phyloP scores from a whole-genome alignment of 78 protist genomes.

The Anaeramoeba ignava region DNA sequence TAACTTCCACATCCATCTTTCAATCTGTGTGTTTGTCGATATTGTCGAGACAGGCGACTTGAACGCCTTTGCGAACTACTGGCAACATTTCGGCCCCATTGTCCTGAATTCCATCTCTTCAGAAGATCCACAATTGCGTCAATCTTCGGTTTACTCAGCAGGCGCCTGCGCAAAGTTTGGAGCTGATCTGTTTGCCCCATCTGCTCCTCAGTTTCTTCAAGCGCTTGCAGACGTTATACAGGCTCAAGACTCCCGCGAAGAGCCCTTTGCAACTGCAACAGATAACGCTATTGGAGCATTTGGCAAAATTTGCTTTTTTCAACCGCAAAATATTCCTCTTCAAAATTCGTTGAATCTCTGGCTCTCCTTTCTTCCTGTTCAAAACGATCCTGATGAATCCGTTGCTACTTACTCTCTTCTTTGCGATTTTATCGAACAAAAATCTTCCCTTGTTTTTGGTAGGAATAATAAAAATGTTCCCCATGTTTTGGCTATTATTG shows the following conservation, averaged over 20 bases:
- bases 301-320: not conserved
- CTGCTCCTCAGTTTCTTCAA: not conserved
- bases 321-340: not conserved
- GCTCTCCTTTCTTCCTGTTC: not conserved
- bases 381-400: not conserved
- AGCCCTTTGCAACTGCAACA: not conserved
- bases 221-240: not conserved
- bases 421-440: not conserved
- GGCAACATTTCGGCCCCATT: too few species aligned
- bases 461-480: not conserved
- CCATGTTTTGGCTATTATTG: not conserved
- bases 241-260: not conserved
- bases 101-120: too few species aligned
- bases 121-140: not conserved
- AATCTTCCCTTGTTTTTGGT: not conserved
- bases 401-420: not conserved
- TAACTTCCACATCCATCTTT: too few species aligned
- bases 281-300: not conserved
- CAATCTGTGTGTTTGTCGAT: too few species aligned
- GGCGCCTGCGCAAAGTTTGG: too few species aligned
- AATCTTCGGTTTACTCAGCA: not conserved
- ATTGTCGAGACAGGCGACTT: too few species aligned
- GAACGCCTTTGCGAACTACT: too few species aligned
- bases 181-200: not conserved
- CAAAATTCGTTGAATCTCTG: not conserved